These are phyloP conservation scores for Solanum appendiculatum DNA, from an alignment of 257 asterid species.

Conservation along the genomic window DNA sequence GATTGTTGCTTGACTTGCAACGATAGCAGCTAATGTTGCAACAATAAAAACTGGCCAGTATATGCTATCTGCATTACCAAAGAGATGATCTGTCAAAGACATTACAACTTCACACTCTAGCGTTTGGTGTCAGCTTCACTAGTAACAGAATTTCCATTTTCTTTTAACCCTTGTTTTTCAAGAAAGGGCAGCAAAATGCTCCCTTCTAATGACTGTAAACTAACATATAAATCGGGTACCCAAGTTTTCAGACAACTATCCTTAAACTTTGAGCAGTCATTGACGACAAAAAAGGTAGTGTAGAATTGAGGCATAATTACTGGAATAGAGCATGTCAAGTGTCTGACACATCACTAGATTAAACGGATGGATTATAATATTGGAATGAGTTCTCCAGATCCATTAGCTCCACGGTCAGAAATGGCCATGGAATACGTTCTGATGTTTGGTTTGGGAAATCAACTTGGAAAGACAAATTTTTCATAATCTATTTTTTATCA, in stretches of 20 bases:
- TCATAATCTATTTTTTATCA: background rate
- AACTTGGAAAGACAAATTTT: background rate
- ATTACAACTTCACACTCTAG: background rate
- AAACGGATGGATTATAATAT: background rate
- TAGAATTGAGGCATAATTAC: background rate
- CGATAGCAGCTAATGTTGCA: constrained; percentile 91
- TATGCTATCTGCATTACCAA: constrained; percentile 43
- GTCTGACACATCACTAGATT: background rate
- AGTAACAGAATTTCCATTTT: background rate
- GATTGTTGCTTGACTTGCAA: constrained; percentile 96
- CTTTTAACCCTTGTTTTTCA: background rate
- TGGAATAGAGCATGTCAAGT: background rate
- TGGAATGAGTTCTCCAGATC: background rate
- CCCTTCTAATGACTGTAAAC: background rate
- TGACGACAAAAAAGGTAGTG: background rate
- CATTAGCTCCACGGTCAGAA: background rate
- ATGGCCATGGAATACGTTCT: background rate
- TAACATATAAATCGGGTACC: background rate
- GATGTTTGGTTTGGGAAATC: background rate
- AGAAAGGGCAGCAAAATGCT: background rate
- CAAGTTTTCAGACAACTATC: background rate
- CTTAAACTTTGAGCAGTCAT: background rate
- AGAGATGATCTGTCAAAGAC: background rate
- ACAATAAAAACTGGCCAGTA: constrained; percentile 87
- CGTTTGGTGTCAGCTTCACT: background rate